Base-by-base conservation (phyloP, 805 yeast genomes). In the Candida incommunis region DNA sequence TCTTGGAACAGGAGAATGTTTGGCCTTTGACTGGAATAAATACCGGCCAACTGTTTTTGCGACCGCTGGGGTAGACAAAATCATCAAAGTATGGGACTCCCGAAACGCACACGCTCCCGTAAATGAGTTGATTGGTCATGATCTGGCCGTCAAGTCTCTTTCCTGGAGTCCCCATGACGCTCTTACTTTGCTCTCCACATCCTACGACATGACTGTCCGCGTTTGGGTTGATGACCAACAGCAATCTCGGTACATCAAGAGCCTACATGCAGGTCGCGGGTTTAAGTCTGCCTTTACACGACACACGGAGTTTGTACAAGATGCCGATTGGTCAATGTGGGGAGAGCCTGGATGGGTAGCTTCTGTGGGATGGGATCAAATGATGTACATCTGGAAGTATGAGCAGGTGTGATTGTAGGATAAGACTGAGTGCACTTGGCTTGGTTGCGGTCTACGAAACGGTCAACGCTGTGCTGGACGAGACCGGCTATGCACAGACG, bases 291-390 rank as follows among this genome's bases (percentile, higher is more conserved):
- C 72, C 16, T 84, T 86, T 68, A 68, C 72, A 21, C 64, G 63
- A 44, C 97, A 92, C 64, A 71, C 76, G 23, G 98, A 90, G 67
- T 90, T 90, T 65, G 96, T 82, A 1, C 76, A 83, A 53, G 96
- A 94, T 16, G 82, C 88, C 51, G 97, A 92, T 65, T 92, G 95
- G 83, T 81, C 94, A 51, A 63, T 92, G 43, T 90, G 96, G 96
- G 98, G 97, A 2, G 80, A 78, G 53, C 94, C 92, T 1, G 96
- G 96, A 1, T 88, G 92, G 87, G 87, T 82, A 16, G 94, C 92
- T 7, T 80, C 95, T 15, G 80, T 88, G 0, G 96, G 95, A 1
- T 90, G 96, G 95, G 98, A 90, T 65, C 95, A 90, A 57, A 86
- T 85, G 82, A 80, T 87, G 4, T 80, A 82, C 58, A 73, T 92